These are phyloP conservation scores for Hypoxylon sp. DNA, from an alignment of 2,329 filamentous ascomycete species.

Conservation along the genomic window DNA sequence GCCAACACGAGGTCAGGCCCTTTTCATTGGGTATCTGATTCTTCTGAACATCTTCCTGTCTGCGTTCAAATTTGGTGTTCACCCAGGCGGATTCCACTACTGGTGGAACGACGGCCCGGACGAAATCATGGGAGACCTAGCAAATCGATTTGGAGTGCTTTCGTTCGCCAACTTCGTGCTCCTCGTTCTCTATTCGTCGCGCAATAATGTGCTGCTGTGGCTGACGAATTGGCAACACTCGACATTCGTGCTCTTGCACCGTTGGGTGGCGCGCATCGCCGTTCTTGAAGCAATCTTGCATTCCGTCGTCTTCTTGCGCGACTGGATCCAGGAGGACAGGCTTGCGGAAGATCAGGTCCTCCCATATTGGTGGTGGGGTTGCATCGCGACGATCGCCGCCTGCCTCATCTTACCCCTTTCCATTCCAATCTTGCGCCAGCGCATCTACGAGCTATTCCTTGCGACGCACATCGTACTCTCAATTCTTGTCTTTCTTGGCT, in stretches of 20 bases:
- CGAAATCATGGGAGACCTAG: constrained; percentile 52
- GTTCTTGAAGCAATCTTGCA: constrained; percentile 51
- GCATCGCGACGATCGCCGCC: constrained; percentile 52
- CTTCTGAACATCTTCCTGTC: constrained; percentile 67
- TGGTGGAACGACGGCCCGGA: constrained; percentile 9
- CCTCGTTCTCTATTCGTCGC: constrained; percentile 54
- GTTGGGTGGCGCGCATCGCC: constrained; percentile 52
- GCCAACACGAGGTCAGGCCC: constrained; percentile 38
- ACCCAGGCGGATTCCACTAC: constrained; percentile 22
- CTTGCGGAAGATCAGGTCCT: constrained; percentile 44
- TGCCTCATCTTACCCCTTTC: constrained; percentile 51
- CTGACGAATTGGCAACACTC: constrained; percentile 57
- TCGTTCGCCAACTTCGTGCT: constrained; percentile 52
- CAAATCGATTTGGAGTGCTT: constrained; percentile 52
- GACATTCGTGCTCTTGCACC: constrained; percentile 57
- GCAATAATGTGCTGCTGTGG: constrained; percentile 58
- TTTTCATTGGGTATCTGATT: constrained; percentile 82
- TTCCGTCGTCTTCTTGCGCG: constrained; percentile 42
- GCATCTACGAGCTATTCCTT: constrained; percentile 44
- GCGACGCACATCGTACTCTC: constrained; percentile 35
- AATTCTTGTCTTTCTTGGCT: constrained; percentile 44
- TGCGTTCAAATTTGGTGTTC: constrained; percentile 7
- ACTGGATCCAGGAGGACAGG: neutral
- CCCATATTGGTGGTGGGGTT: constrained; percentile 57
- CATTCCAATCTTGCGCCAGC: constrained; percentile 46